Conservation (phyloP, 2,329 filamentous ascomycete genomes). For the Penicillium sp. region DNA sequence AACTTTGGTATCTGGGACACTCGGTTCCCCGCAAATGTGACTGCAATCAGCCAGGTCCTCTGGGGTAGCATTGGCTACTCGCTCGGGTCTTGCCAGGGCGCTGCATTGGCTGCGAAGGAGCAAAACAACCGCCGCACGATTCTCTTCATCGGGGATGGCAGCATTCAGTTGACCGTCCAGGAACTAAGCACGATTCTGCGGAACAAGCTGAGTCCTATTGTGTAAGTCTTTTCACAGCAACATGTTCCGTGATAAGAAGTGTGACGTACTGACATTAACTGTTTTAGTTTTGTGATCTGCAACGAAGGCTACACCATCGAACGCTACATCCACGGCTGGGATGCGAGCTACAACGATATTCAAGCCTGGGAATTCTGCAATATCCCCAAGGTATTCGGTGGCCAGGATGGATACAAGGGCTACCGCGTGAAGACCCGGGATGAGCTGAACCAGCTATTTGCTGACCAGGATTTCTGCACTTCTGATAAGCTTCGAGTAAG, state of each 20-base stretch:
- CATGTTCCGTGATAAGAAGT: neutral
- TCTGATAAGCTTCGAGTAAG: conserved; percentile 47
- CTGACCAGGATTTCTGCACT: conserved; percentile 60
- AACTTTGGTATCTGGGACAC: conserved; percentile 90
- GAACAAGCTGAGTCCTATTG: conserved; percentile 70
- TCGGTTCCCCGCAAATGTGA: conserved; percentile 73
- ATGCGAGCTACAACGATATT: conserved; percentile 79
- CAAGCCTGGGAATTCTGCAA: conserved; percentile 70
- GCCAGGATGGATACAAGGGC: conserved; percentile 57
- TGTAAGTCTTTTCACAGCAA: conserved; percentile 52
- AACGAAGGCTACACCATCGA: conserved; percentile 91
- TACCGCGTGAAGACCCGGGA: conserved; percentile 68
- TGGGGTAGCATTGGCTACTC: conserved; percentile 68
- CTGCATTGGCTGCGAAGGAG: conserved; percentile 73
- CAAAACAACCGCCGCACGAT: conserved; percentile 65
- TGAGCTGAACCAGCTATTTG: conserved; percentile 65
- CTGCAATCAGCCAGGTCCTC: conserved; percentile 74
- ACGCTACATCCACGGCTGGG: conserved; percentile 80
- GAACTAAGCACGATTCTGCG: conserved; percentile 82
- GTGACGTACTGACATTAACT: neutral
- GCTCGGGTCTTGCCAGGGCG: conserved; percentile 63
- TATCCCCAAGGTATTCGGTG: conserved; percentile 67
- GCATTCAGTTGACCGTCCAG: conserved; percentile 79
- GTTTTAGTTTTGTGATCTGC: conserved; percentile 67
- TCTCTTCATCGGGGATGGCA: conserved; percentile 85